Conservation (phyloP, 805 yeast genomes). For the Candida ovalis region DNA sequence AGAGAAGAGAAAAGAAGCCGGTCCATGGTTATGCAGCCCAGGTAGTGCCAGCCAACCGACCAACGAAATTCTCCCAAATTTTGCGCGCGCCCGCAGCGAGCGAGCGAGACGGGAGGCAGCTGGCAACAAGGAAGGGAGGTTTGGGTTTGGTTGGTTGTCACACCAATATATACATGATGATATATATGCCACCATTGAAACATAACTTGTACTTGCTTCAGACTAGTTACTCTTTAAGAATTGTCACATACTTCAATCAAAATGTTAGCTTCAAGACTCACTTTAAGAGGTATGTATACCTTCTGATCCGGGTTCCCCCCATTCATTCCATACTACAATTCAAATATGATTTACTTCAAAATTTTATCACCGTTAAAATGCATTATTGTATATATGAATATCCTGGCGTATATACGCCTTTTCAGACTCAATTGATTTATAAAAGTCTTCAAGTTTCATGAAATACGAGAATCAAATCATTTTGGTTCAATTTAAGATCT, state of each 20-base stretch:
- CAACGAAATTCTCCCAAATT: neutral
- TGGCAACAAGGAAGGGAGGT: neutral
- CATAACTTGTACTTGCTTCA: neutral
- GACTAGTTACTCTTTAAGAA: neutral
- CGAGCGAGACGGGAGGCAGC: neutral
- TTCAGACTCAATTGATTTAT: neutral
- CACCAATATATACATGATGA: too few relatives aligned
- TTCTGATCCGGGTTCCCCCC: too few relatives aligned
- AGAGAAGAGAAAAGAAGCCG: neutral
- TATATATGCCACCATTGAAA: too few relatives aligned
- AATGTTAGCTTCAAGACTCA: slow-evolving; percentile 31
- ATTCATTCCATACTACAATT: neutral
- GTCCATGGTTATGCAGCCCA: neutral
- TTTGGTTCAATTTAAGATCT: too few relatives aligned
- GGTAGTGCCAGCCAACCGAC: neutral
- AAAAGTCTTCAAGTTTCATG: too few relatives aligned
- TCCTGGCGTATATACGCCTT: neutral
- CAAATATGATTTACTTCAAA: neutral
- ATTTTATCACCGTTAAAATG: neutral
- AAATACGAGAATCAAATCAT: too few relatives aligned
- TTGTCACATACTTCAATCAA: neutral
- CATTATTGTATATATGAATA: too few relatives aligned
- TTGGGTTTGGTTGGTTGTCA: too few relatives aligned
- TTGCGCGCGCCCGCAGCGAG: neutral
- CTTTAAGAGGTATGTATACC: slow-evolving; percentile 28